These are phyloP conservation scores for Amphirosellinia nigrospora DNA, from an alignment of 495 filamentous ascomycete species.

Conservation along the genomic window DNA sequence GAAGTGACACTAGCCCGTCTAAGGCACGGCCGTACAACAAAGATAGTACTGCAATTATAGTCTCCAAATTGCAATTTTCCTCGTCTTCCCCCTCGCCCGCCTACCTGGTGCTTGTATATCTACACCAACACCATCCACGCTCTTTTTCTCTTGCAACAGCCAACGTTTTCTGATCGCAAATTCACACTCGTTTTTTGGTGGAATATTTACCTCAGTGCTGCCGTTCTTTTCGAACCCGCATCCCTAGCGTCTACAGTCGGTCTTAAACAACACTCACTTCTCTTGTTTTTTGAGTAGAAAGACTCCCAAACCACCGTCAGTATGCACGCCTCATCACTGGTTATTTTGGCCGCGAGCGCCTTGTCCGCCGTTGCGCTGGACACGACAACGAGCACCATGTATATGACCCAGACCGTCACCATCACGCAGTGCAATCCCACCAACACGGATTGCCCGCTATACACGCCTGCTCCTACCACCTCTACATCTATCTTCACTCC, in stretches of 20 bases:
- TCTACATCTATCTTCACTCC: constrained; percentile 35
- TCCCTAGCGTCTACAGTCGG: background rate
- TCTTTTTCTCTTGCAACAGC: constrained; percentile 26
- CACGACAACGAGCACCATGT: constrained; percentile 50
- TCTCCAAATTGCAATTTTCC: constrained; percentile 4
- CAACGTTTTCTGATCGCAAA: constrained; percentile 35
- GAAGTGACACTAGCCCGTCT: constrained; percentile 6
- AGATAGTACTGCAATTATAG: background rate
- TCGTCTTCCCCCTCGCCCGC: background rate
- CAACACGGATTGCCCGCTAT: constrained; percentile 51
- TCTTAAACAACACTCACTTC: background rate
- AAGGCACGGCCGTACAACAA: background rate
- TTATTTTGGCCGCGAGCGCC: constrained; percentile 37
- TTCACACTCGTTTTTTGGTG: constrained; percentile 36
- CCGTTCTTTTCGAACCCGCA: constrained; percentile 25
- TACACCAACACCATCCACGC: constrained; percentile 3
- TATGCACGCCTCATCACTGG: constrained; percentile 37
- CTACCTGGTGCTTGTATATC: background rate
- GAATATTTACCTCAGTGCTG: constrained; percentile 24
- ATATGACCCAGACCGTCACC: constrained; percentile 53
- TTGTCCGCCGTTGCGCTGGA: constrained; percentile 35
- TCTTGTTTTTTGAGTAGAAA: constrained; percentile 1
- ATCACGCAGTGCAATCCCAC: constrained; percentile 55
- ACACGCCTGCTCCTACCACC: constrained; percentile 37
- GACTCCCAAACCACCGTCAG: constrained; percentile 27